Base-by-base conservation (phyloP, 1,284 basidiomycete species). In the Malassezia obtusa region DNA sequence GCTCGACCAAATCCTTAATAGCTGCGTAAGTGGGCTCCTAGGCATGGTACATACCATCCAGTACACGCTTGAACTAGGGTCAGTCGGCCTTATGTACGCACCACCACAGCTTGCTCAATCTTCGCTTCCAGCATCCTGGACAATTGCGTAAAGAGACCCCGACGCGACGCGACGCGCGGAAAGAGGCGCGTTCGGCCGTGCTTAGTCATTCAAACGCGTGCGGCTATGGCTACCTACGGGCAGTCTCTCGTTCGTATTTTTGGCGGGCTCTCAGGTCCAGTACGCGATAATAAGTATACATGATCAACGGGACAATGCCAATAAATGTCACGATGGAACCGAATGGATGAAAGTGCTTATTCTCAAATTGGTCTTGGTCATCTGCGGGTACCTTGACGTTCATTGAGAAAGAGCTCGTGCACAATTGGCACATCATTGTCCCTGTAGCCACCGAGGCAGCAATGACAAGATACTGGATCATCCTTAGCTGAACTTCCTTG, bases 1-100 rank as follows among this genome's bases (percentile, higher is more conserved):
- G 94, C 11, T 89, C 85, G 48, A 98, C 90, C 49, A 96, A 84
- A 72, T 98, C 92, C 77, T 92, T 94, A 81, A 98, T 85, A 58
- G 92, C 92, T 76, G 64, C 11, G 36, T 53, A n/a, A 48, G 38
- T 24, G 5, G 4, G 1, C 19, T 19, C 5, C 19, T 35, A 22
- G n/a, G 11, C 7, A 14, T 8, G 12, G 15, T 31, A 31, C 52
- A 32, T 53, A 53, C 52, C 52, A 41, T 56, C 53, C 31, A 56
- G 49, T 2, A 56, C 53, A 24, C 53, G 48, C 41, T 56, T 56
- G 33, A 56, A 49, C 52, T 54, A 19, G 3, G 11, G 19, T 46
- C 14, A 36, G 31, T n/a, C 26, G n/a, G n/a, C n/a, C 17, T 10
- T 4, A 30, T 15, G 17, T 28, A 54, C 52, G 36, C 36, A 54